Evolutionary conservation across 345 rosid genomes (phyloP).

Genomic region (Gossypium thurberi): DNA sequence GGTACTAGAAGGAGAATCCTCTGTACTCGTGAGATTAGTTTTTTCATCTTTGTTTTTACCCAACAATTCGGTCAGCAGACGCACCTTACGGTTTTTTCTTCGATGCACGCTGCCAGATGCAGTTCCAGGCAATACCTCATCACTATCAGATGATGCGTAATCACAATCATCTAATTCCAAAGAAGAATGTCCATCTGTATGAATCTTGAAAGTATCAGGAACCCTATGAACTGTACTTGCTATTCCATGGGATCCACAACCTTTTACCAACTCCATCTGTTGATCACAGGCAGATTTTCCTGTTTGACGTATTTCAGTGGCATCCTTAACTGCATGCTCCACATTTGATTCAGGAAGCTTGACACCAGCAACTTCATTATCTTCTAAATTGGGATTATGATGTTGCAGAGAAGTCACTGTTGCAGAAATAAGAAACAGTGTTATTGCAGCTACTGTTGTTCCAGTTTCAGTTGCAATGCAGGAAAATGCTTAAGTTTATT

Average conservation of each 20-base stretch:
- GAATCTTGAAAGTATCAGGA: conserved; percentile 24
- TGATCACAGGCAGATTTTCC: conserved; percentile 23
- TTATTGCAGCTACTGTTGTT: conserved; percentile 9
- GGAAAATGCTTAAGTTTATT: not conserved
- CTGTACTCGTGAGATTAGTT: conserved; percentile 19
- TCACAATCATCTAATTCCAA: conserved; percentile 32
- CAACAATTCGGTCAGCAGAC: conserved; percentile 71
- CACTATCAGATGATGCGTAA: conserved; percentile 51
- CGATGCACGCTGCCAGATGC: conserved; percentile 39
- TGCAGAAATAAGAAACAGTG: conserved; percentile 24
- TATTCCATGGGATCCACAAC: conserved; percentile 26
- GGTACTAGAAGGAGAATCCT: conserved; percentile 27
- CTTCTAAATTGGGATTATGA: conserved; percentile 14
- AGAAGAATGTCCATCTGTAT: conserved; percentile 26
- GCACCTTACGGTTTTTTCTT: conserved; percentile 58
- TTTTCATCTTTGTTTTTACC: conserved; percentile 31
- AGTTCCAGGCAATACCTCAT: conserved; percentile 29
- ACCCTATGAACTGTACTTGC: conserved; percentile 28
- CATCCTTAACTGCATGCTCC: conserved; percentile 11
- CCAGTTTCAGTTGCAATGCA: conserved; percentile 7
- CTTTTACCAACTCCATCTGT: conserved; percentile 16
- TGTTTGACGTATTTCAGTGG: conserved; percentile 14
- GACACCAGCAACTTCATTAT: conserved; percentile 22
- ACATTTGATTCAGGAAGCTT: conserved; percentile 15
- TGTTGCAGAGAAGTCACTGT: conserved; percentile 26